A percentile compares a stretch with the other conserved stretches of the same genome.
These are phyloP conservation scores for Starmerella cellae DNA, from an alignment of 805 yeast genomes.

Conservation along the genomic window DNA sequence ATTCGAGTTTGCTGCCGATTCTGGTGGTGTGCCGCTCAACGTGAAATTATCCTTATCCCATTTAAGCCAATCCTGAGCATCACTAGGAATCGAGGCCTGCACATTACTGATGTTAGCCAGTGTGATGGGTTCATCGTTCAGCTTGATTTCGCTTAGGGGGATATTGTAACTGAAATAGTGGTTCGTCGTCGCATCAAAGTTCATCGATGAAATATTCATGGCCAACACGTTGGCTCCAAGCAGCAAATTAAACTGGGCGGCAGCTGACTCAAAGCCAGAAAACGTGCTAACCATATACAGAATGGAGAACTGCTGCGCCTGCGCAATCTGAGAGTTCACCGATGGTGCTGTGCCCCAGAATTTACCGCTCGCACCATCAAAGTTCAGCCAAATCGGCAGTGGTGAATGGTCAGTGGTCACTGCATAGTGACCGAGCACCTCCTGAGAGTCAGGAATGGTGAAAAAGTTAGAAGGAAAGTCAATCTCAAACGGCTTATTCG, in stretches of 20 bases:
- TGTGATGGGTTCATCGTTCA: constrained; percentile 44
- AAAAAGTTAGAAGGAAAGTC: constrained; percentile 54
- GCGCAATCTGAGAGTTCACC: constrained; percentile 77
- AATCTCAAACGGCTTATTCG: constrained; percentile 54
- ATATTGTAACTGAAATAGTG: constrained; percentile 40
- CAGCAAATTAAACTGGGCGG: constrained; percentile 53
- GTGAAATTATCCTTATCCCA: constrained; percentile 50
- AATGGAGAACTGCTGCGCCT: constrained; percentile 58
- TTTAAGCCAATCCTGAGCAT: constrained; percentile 46
- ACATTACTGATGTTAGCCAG: constrained; percentile 44
- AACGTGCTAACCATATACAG: constrained; percentile 69
- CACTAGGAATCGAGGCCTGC: constrained; percentile 40
- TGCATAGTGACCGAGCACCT: constrained; percentile 62
- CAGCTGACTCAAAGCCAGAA: constrained; percentile 57
- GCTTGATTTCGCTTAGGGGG: constrained; percentile 43
- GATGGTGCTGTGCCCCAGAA: constrained; percentile 83
- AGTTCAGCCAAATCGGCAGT: constrained; percentile 77
- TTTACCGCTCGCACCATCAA: constrained; percentile 46
- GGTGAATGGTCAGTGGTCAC: constrained; percentile 72
- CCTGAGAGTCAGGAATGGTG: constrained; percentile 32
- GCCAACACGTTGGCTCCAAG: constrained; percentile 83
- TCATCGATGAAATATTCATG: constrained; percentile 45
- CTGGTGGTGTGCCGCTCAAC: constrained; percentile 54
- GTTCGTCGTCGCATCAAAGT: constrained; percentile 57
- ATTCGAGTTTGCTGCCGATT: constrained; percentile 29